Conservation (phyloP, 257 asterid species). For the Penstemon newberryi region DNA sequence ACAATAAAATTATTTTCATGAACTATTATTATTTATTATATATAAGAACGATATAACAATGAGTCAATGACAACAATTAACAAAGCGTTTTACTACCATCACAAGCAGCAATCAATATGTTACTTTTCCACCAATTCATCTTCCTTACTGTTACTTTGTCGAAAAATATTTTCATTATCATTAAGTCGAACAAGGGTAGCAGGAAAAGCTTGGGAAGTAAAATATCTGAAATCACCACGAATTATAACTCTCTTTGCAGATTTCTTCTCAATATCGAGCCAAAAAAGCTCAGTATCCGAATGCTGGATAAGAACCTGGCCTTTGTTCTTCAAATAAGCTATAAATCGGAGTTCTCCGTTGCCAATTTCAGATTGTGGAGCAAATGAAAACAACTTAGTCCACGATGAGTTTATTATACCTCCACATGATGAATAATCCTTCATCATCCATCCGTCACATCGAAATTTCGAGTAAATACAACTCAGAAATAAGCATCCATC, state of each 20-base stretch:
- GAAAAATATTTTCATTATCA: too few relatives aligned
- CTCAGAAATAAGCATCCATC: constrained; percentile 12
- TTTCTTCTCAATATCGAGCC: background rate
- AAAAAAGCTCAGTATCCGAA: background rate
- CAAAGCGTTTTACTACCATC: too few relatives aligned
- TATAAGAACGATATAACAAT: too few relatives aligned
- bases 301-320: background rate
- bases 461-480: background rate
- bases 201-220: background rate
- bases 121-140: too few relatives aligned
- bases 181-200: background rate
- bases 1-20: too few relatives aligned
- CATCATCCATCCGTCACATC: constrained; percentile 4
- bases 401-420: background rate
- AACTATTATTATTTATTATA: too few relatives aligned
- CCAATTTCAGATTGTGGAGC: background rate
- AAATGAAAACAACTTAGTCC: constrained; percentile 4
- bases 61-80: too few relatives aligned
- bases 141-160: too few relatives aligned
- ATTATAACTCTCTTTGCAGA: background rate
- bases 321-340: constrained; percentile 2
- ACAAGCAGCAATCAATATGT: too few relatives aligned
- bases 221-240: background rate
- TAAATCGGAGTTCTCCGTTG: background rate
- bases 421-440: background rate